Evolutionary conservation across 2,329 filamentous ascomycete genomes (phyloP).

Genomic region (Hortaea werneckii): DNA sequence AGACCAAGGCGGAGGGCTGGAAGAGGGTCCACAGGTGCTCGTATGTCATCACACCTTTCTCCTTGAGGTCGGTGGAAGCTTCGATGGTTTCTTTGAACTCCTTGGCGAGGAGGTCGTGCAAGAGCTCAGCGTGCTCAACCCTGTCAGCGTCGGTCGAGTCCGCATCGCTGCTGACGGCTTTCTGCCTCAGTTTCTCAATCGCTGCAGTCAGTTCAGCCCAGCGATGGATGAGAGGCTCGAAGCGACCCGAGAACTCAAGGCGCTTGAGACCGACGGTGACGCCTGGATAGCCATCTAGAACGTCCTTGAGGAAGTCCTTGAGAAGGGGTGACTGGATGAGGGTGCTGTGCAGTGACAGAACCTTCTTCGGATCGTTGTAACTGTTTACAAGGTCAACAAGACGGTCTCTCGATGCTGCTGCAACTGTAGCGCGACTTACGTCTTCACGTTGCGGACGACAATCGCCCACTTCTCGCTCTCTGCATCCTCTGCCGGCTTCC

Average conservation of each 20-base stretch:
- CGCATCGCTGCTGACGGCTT: neutral
- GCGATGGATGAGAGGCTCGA: constrained; percentile 55
- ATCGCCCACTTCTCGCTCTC: constrained; percentile 53
- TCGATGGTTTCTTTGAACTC: constrained; percentile 35
- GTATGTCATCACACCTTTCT: constrained; percentile 25
- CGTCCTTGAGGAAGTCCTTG: constrained; percentile 45
- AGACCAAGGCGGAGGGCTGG: constrained; percentile 24
- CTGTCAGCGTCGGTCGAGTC: constrained; percentile 5
- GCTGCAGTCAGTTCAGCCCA: constrained; percentile 43
- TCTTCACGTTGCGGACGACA: constrained; percentile 47
- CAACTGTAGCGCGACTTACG: neutral
- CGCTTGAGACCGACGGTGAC: constrained; percentile 50
- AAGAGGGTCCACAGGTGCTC: constrained; percentile 27
- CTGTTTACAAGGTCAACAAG: neutral
- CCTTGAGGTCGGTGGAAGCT: constrained; percentile 28
- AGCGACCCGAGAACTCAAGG: constrained; percentile 47
- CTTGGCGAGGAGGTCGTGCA: constrained; percentile 28
- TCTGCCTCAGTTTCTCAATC: constrained; percentile 10
- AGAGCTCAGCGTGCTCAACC: constrained; percentile 29
- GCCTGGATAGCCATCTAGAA: constrained; percentile 50
- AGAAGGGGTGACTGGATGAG: constrained; percentile 54
- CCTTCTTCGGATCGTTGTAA: constrained; percentile 45
- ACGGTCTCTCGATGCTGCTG: neutral
- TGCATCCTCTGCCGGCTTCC: constrained; percentile 48
- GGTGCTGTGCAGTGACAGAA: constrained; percentile 49